Conservation (phyloP, 352 stramenopile species). For the Plasmopara muralis region DNA sequence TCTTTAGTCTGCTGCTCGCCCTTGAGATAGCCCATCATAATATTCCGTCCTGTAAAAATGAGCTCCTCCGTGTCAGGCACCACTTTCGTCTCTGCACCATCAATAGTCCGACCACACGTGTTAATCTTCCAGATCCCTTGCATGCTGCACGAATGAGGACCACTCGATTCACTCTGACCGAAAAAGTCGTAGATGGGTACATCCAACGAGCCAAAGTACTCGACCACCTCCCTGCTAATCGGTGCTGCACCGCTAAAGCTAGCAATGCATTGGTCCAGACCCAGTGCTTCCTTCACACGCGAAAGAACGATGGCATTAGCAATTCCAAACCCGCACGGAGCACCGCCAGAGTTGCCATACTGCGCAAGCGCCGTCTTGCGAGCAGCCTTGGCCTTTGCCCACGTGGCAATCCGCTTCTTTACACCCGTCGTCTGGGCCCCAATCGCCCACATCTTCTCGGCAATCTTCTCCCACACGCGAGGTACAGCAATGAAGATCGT, state of each 20-base stretch:
- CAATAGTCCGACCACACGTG: conserved; percentile 74
- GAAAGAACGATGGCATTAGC: conserved; percentile 82
- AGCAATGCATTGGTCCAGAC: conserved; percentile 83
- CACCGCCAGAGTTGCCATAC: conserved; percentile 78
- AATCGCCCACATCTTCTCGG: conserved; percentile 87
- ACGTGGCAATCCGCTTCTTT: conserved; percentile 88
- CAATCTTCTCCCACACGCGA: conserved; percentile 91
- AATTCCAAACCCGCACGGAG: conserved; percentile 85
- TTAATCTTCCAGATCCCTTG: conserved; percentile 85
- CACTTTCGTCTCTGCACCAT: conserved; percentile 54
- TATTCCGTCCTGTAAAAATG: conserved; percentile 76
- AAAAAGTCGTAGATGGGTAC: conserved; percentile 92
- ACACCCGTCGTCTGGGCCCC: conserved; percentile 79
- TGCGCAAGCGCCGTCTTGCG: conserved; percentile 77
- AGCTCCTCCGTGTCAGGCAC: conserved; percentile 61
- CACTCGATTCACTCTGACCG: conserved; percentile 89
- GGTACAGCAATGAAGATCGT: conserved; percentile 89
- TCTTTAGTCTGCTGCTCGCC: conserved; percentile 72
- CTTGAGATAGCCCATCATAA: conserved; percentile 88
- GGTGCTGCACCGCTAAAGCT: conserved; percentile 83
- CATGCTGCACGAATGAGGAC: conserved; percentile 77
- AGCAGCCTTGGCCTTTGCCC: conserved; percentile 85
- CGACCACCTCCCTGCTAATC: conserved; percentile 89
- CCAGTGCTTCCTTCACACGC: conserved; percentile 86
- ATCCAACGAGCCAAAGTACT: conserved; percentile 94